These are phyloP conservation scores for Acidiella bohemica DNA, from an alignment of 495 filamentous ascomycete species.

Conservation along the genomic window DNA sequence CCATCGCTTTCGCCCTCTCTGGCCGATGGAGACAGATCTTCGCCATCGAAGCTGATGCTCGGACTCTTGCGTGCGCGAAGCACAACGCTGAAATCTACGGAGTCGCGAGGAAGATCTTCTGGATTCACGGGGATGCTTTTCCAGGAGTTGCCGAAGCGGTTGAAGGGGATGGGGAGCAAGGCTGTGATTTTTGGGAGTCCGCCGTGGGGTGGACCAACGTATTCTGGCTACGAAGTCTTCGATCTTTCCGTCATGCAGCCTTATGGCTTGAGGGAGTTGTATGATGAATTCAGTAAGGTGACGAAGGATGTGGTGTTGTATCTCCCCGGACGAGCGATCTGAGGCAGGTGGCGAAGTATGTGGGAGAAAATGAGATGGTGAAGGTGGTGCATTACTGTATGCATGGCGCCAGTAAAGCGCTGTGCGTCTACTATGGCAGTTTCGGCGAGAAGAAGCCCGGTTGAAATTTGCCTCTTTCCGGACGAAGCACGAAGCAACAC, in stretches of 20 bases:
- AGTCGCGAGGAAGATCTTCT: slow-evolving; percentile 65
- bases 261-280: slow-evolving; percentile 54
- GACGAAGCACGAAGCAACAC: slow-evolving; percentile 13
- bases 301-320: slow-evolving; percentile 54
- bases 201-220: slow-evolving; percentile 84
- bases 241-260: slow-evolving; percentile 79
- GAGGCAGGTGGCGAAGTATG: slow-evolving; percentile 59
- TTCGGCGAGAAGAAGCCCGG: slow-evolving; percentile 8
- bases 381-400: slow-evolving; percentile 85
- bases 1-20: slow-evolving; percentile 80
- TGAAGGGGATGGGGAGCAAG: slow-evolving; percentile 19
- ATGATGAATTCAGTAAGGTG: slow-evolving; percentile 42
- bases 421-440: slow-evolving; percentile 15
- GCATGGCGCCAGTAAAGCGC: slow-evolving; percentile 70
- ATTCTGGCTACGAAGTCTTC: slow-evolving; percentile 64
- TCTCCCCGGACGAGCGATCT: slow-evolving; percentile 80
- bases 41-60: slow-evolving; percentile 70
- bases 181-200: slow-evolving; percentile 79
- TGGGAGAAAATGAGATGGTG: slow-evolving; percentile 36
- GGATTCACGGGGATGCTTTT: slow-evolving; percentile 76
- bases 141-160: slow-evolving; percentile 33
- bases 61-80: slow-evolving; percentile 71
- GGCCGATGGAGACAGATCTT: slow-evolving; percentile 67
- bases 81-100: slow-evolving; percentile 85
- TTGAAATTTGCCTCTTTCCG: slow-evolving; percentile 17